Base-by-base conservation (phyloP, 768 basidiomycete genomes). In the Boletellus emodensis region DNA sequence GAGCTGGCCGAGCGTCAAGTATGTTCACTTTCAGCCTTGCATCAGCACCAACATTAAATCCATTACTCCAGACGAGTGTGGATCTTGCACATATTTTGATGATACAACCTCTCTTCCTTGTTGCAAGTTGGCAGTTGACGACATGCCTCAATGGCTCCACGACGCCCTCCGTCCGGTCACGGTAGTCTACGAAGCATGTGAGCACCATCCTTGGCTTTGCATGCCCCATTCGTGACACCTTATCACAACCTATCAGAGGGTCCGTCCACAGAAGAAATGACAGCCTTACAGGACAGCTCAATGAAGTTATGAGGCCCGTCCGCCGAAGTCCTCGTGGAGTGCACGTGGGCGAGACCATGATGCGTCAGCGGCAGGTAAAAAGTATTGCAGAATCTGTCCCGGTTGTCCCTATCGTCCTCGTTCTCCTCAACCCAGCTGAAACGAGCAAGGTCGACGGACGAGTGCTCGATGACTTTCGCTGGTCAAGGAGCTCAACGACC, bases 401-500 rank as follows among this genome's bases (percentile, higher is more conserved):
- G n/a, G n/a, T n/a, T n/a, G n/a, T n/a, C n/a, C n/a, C n/a, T n/a
- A n/a, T n/a, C n/a, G n/a, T n/a, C n/a, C n/a, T n/a, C n/a, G n/a
- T n/a, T n/a, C n/a, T 24, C 6, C 3, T 24, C 6, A 24, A 24
- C 15, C 44, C 44, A 45, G 7, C 44, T 14, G 34, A 45, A 45
- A 7, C 34, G 35, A 7, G 15, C 44, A 4, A 45, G 44, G 50
- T 70, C 68, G 53, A 70, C 52, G 40, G 59, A 65, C 3, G 68
- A 44, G 35, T 50, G 38, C 45, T 55, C 40, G 51, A 70, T 66
- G 1, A n/a, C n/a, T 52, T 12, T 53, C 35, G 17, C n/a, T 60
- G 9, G 44, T 64, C 54, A 46, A 64, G 53, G 46, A 70, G 61
- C 40, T 53, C 36, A 17, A 63, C 68, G 44, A 65, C 54, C 72